Conservation (phyloP, 2,329 filamentous ascomycete genomes). For the Curvularia hawaiiensis region DNA sequence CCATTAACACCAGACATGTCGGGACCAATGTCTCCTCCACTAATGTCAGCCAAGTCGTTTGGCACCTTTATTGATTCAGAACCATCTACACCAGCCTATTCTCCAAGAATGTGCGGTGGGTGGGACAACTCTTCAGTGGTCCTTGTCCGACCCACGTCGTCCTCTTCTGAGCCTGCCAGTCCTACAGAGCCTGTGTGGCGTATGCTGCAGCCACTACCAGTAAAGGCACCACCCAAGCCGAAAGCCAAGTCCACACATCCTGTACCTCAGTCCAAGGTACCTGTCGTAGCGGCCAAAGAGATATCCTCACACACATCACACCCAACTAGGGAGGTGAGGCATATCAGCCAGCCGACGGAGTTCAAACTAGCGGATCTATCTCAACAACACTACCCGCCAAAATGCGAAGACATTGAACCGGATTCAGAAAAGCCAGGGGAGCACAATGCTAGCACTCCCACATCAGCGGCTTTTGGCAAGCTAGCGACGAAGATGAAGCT, state of each 20-base stretch:
- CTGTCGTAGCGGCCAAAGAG: constrained; percentile 12
- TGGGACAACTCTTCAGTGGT: constrained; percentile 38
- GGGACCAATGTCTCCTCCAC: constrained; percentile 37
- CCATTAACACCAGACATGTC: constrained; percentile 31
- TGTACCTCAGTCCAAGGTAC: constrained; percentile 14
- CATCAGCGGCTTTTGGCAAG: constrained; percentile 33
- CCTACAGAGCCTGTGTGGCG: constrained; percentile 42
- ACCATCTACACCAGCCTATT: constrained; percentile 46
- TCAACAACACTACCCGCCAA: constrained; percentile 23
- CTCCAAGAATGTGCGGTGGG: constrained; percentile 33
- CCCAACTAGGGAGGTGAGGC: constrained; percentile 19
- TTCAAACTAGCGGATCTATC: constrained; percentile 15
- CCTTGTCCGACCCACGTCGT: constrained; percentile 37
- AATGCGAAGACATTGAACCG: constrained; percentile 21
- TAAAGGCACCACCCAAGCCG: constrained; percentile 14
- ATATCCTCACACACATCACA: constrained; percentile 14
- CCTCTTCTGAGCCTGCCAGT: constrained; percentile 31
- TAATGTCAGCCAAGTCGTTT: constrained; percentile 44
- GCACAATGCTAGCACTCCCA: constrained; percentile 17
- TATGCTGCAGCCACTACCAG: constrained; percentile 35
- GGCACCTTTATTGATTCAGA: constrained; percentile 46
- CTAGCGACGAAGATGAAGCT: constrained; percentile 40
- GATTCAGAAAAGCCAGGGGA: constrained; percentile 15
- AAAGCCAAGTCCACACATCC: constrained; percentile 6
- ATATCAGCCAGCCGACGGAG: constrained; percentile 6